These are phyloP conservation scores for Chalciporus piperatus DNA, from an alignment of 768 basidiomycete species.

Conservation along the genomic window DNA sequence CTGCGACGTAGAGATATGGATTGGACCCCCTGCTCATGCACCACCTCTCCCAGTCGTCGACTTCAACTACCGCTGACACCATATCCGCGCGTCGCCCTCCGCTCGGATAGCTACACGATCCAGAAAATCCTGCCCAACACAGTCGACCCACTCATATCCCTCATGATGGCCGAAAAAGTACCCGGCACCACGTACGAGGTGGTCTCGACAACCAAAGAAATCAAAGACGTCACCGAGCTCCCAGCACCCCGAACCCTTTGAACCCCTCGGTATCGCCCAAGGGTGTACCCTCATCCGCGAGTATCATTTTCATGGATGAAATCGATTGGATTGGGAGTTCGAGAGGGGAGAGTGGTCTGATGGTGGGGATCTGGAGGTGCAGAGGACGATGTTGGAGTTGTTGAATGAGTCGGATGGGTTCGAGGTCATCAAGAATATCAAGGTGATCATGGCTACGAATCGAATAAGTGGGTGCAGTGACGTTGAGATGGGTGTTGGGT, in stretches of 20 bases:
- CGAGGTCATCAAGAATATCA: slow-evolving; percentile 80
- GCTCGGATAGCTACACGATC: slow-evolving; percentile 92
- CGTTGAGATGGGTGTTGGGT: too few relatives aligned
- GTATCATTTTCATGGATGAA: slow-evolving; percentile 99
- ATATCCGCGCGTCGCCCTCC: slow-evolving; percentile 88
- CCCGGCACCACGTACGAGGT: too few relatives aligned
- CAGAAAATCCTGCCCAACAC: slow-evolving; percentile 98
- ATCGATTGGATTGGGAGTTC: slow-evolving; percentile 97
- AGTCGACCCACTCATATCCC: slow-evolving; percentile 96
- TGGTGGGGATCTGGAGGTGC: slow-evolving; percentile 85
- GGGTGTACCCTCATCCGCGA: slow-evolving; percentile 92
- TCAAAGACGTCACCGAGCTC: slow-evolving; percentile 97
- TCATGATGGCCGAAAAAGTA: slow-evolving; percentile 99
- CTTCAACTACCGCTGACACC: slow-evolving; percentile 79
- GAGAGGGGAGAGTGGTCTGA: slow-evolving; percentile 77
- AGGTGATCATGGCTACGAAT: slow-evolving; percentile 96
- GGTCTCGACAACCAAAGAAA: slow-evolving; percentile 97
- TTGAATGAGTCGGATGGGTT: slow-evolving; percentile 89
- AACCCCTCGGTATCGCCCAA: slow-evolving; percentile 96
- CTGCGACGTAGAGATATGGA: too few relatives aligned
- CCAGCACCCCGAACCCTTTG: slow-evolving; percentile 98
- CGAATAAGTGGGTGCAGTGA: slow-evolving; percentile 65
- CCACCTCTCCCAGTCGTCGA: slow-evolving; percentile 70
- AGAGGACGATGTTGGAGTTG: slow-evolving; percentile 87
- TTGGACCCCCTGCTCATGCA: background rate